These are phyloP conservation scores for Termitomyces sp. DNA, from an alignment of 1,284 basidiomycete species.

Conservation along the genomic window DNA sequence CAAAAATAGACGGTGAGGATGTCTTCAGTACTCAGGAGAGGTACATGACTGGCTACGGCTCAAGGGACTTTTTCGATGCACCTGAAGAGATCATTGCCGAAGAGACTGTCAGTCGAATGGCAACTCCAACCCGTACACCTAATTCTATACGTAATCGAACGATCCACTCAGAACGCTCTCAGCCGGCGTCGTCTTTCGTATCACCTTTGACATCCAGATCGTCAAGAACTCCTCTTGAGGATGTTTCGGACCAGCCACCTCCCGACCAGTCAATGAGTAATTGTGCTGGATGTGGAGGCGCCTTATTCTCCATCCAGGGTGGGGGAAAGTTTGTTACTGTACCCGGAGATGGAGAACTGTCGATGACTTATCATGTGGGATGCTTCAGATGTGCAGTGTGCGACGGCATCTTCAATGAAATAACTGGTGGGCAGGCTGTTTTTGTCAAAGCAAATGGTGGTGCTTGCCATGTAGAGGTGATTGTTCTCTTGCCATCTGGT, in stretches of 20 bases:
- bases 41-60: slow-evolving; percentile 15
- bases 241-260: not conserved
- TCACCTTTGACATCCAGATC: slow-evolving; percentile 3
- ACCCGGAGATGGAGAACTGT: slow-evolving; percentile 48
- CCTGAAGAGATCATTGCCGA: slow-evolving; percentile 26
- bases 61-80: slow-evolving; percentile 23
- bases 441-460: slow-evolving; percentile 62
- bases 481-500: not conserved
- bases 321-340: slow-evolving; percentile 57
- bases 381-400: slow-evolving; percentile 74
- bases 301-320: slow-evolving; percentile 51
- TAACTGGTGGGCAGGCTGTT: slow-evolving; percentile 52
- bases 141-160: slow-evolving; percentile 18
- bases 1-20: slow-evolving; percentile 27
- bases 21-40: slow-evolving; percentile 21
- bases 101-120: slow-evolving; percentile 28
- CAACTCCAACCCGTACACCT: slow-evolving; percentile 28
- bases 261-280: slow-evolving; percentile 23
- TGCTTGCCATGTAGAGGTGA: slow-evolving; percentile 68
- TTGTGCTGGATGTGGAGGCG: slow-evolving; percentile 54
- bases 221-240: not conserved
- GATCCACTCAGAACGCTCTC: not conserved
- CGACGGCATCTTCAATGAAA: slow-evolving; percentile 56
- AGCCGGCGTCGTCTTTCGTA: not conserved
- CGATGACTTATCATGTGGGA: slow-evolving; percentile 60